These are phyloP conservation scores for Sporisorium graminicola DNA, from an alignment of 1,284 basidiomycete genomes.

Conservation along the genomic window DNA sequence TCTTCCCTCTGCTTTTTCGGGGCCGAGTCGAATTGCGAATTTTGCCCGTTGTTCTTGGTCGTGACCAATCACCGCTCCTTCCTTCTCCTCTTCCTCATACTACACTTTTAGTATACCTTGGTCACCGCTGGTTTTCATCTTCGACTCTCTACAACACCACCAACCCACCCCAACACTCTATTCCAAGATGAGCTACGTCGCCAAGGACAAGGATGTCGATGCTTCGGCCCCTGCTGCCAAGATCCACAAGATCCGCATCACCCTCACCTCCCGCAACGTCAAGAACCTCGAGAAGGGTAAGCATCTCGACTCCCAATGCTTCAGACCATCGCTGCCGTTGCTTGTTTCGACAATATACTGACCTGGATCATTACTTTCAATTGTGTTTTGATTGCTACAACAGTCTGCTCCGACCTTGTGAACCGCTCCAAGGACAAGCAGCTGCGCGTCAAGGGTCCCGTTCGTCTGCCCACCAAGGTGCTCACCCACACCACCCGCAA, in stretches of 20 bases:
- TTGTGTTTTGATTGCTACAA: background rate
- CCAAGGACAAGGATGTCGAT: conserved; percentile 89
- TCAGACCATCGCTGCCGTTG: no score
- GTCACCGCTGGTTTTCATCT: conserved; percentile 72
- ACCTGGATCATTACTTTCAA: background rate
- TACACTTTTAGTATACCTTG: conserved; percentile 59
- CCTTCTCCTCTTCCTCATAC: conserved; percentile 37
- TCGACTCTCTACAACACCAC: conserved; percentile 70
- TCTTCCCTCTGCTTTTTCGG: conserved; percentile 1
- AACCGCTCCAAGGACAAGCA: conserved; percentile 99
- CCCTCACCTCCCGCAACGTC: conserved; percentile 97
- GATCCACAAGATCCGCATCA: conserved; percentile 99
- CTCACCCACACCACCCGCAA: conserved; percentile 96
- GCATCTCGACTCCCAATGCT: no score
- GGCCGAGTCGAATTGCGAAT: conserved; percentile 22
- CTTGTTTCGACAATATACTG: no score
- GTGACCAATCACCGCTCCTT: conserved; percentile 17
- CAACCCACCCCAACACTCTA: conserved; percentile 59
- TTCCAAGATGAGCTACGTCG: conserved; percentile 96
- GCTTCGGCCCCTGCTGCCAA: conserved; percentile 84
- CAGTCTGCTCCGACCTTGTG: conserved; percentile 95
- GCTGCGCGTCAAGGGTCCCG: conserved; percentile 98
- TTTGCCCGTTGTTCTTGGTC: conserved; percentile 15
- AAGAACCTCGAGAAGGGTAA: conserved; percentile 98
- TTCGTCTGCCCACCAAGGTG: conserved; percentile 98